These are phyloP conservation scores for Rhizopogon roseolus DNA, from an alignment of 768 basidiomycete genomes.

Conservation along the genomic window DNA sequence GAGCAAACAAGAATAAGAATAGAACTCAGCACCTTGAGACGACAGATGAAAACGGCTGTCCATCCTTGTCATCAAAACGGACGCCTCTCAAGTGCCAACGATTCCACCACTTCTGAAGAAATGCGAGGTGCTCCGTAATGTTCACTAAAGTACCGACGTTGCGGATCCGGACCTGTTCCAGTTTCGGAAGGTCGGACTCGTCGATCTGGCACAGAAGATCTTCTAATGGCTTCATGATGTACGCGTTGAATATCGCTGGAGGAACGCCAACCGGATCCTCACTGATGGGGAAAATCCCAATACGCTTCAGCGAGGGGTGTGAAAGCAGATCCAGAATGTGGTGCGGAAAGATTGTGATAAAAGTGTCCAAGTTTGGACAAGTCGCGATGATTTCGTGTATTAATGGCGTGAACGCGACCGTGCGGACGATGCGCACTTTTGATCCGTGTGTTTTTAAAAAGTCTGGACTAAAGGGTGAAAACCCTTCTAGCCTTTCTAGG, in stretches of 20 bases:
- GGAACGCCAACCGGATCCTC: constrained; percentile 35
- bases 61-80: constrained; percentile 29
- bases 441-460: constrained; percentile 38
- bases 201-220: constrained; percentile 34
- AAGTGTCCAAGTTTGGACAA: constrained; percentile 37
- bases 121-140: constrained; percentile 21
- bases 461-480: constrained; percentile 35
- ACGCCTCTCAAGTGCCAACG: constrained; percentile 23
- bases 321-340: constrained; percentile 28
- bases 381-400: constrained; percentile 31
- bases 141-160: constrained; percentile 35
- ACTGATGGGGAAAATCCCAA: constrained; percentile 39
- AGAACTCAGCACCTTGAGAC: background rate
- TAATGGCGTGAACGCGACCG: constrained; percentile 29
- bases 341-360: constrained; percentile 34
- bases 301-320: constrained; percentile 36
- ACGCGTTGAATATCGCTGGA: constrained; percentile 29
- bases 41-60: constrained; percentile 14
- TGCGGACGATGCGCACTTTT: constrained; percentile 38
- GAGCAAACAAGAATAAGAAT: background rate
- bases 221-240: constrained; percentile 38
- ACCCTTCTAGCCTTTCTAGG: constrained; percentile 38
- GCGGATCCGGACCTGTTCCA: constrained; percentile 35
- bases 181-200: constrained; percentile 25
- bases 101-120: constrained; percentile 24